Conservation (phyloP, 1,284 basidiomycete genomes). For the Heliocybe sulcata region DNA sequence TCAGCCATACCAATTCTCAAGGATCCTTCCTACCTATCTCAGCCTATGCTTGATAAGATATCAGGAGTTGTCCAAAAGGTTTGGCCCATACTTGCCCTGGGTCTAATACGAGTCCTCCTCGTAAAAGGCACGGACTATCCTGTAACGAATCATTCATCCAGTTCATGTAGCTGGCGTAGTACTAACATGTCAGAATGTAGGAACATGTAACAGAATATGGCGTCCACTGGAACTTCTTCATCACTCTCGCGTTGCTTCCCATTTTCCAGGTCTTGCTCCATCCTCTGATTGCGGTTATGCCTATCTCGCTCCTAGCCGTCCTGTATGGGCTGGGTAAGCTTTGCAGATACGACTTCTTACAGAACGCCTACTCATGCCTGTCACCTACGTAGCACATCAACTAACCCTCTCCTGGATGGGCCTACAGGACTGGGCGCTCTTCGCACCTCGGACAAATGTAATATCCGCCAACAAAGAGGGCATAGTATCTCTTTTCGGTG, state of each 20-base stretch:
- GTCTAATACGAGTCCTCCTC: constrained; percentile 71
- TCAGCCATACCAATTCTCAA: constrained; percentile 75
- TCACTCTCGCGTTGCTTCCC: constrained; percentile 84
- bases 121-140: constrained; percentile 96
- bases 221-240: constrained; percentile 98
- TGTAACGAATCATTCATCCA: constrained; percentile 34
- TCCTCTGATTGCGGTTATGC: constrained; percentile 48
- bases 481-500: constrained; percentile 72
- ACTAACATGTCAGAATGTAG: constrained; percentile 30
- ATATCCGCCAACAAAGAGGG: constrained; percentile 92
- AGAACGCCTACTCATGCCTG: no score
- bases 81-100: constrained; percentile 69
- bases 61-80: constrained; percentile 44
- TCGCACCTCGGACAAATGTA: constrained; percentile 52
- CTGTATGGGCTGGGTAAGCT: constrained; percentile 55
- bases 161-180: not conserved
- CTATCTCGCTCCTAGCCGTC: constrained; percentile 62
- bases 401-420: constrained; percentile 45
- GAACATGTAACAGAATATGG: constrained; percentile 98
- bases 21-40: constrained; percentile 43
- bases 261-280: constrained; percentile 67
- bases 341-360: no score
- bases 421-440: constrained; percentile 60
- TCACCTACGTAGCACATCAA: constrained; percentile 55
- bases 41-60: constrained; percentile 46